These are phyloP conservation scores for Agaricales sp. DNA, from an alignment of 1,284 basidiomycete genomes.

Conservation along the genomic window DNA sequence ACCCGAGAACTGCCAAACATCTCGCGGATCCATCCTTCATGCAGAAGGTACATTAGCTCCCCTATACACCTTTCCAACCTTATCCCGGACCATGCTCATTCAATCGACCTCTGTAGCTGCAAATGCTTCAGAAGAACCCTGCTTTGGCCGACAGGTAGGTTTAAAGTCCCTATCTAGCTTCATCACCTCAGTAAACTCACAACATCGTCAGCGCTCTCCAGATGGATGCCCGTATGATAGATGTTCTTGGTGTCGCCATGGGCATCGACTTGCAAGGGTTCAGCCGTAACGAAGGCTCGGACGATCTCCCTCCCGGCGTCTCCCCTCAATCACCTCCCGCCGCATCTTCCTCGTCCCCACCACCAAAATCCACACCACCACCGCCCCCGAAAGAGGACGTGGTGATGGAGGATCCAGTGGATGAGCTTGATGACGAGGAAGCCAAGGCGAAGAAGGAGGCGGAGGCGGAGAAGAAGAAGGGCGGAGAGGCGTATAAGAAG, in stretches of 20 bases:
- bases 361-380: conserved; percentile 30
- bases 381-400: conserved; percentile 41
- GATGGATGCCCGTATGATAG: conserved; percentile 87
- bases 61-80: neutral
- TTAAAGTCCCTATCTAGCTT: neutral
- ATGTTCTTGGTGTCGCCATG: conserved; percentile 88
- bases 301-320: conserved; percentile 65
- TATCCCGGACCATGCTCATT: neutral
- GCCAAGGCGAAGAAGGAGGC: conserved; percentile 65
- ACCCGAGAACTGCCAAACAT: conserved; percentile 80
- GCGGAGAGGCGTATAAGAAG: conserved; percentile 81
- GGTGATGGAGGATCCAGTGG: conserved; percentile 35
- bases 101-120: conserved; percentile 31
- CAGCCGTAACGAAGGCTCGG: conserved; percentile 76
- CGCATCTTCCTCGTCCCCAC: conserved; percentile 17
- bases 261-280: conserved; percentile 90
- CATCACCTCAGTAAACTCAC: conserved; percentile 1
- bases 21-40: conserved; percentile 79
- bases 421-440: conserved; percentile 52
- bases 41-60: conserved; percentile 35
- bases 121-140: conserved; percentile 56
- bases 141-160: conserved; percentile 42
- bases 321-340: conserved; percentile 18
- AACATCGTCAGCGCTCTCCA: conserved; percentile 15
- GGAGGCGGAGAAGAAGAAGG: conserved; percentile 68